phyloP scores from a whole-genome alignment of 140 eudicot genomes.

The Bidens hawaiensis region DNA sequence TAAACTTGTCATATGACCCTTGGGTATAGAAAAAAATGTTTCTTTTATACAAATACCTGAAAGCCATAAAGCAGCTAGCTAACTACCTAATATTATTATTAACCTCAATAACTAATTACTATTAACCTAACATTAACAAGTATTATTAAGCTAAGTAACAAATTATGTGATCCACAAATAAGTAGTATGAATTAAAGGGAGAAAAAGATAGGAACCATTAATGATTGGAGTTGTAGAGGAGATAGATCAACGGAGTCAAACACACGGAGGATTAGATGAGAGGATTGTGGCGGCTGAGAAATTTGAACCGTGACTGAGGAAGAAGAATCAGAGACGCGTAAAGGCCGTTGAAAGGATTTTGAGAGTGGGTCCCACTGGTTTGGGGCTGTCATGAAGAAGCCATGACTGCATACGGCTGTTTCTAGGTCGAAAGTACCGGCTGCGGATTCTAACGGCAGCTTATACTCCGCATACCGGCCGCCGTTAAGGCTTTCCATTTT shows the following conservation, averaged over 20 bases:
- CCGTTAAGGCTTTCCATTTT: neutral
- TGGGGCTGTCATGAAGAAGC: conserved; percentile 83
- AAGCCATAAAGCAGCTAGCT: too few relatives aligned
- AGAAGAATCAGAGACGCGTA: conserved; percentile 29
- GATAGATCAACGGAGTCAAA: conserved; percentile 42
- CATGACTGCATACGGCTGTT: conserved; percentile 84
- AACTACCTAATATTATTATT: too few relatives aligned
- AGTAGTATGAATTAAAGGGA: too few relatives aligned
- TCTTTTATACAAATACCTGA: too few relatives aligned
- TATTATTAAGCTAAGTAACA: too few relatives aligned
- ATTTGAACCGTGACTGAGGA: conserved; percentile 41
- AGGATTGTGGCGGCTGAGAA: conserved; percentile 47
- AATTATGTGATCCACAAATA: too few relatives aligned
- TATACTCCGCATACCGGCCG: conserved; percentile 34
- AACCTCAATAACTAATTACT: neutral
- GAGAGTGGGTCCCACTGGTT: conserved; percentile 66
- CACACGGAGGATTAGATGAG: conserved; percentile 47
- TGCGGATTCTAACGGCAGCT: conserved; percentile 40
- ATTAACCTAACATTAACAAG: too few relatives aligned
- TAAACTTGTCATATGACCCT: too few relatives aligned
- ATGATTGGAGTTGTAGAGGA: conserved; percentile 31
- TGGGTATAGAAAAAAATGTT: too few relatives aligned
- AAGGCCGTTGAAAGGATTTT: conserved; percentile 61
- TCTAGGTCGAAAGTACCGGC: conserved; percentile 40
- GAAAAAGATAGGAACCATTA: conserved; percentile 30